Conservation (phyloP, 1,139 yeast species). For the Groenewaldozyma auringiensis region DNA sequence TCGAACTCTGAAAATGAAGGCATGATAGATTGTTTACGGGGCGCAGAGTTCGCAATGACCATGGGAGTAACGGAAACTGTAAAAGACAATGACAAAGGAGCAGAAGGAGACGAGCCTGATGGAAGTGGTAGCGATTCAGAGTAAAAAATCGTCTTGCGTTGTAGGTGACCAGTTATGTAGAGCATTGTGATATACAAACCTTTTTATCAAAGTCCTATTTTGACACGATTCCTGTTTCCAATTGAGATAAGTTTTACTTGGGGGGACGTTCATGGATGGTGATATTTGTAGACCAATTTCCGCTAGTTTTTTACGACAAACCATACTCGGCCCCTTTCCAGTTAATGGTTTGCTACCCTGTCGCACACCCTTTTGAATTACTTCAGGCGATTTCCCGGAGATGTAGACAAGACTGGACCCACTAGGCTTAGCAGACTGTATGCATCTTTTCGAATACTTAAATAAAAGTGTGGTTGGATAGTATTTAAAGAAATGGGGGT, state of each 20-base stretch:
- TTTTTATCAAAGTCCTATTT: conserved; percentile 18
- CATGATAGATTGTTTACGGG: conserved; percentile 57
- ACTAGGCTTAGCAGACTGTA: conserved; percentile 17
- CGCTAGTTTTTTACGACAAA: conserved; percentile 16
- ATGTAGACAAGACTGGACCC: conserved; percentile 20
- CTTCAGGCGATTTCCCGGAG: conserved; percentile 7
- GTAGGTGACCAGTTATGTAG: conserved; percentile 27
- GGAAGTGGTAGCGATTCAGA: conserved; percentile 6
- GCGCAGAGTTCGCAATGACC: conserved; percentile 67
- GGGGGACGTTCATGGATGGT: not conserved
- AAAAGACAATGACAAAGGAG: conserved; percentile 22
- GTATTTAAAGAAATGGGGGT: conserved; percentile 9
- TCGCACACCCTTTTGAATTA: conserved; percentile 27
- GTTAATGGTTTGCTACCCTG: conserved; percentile 28
- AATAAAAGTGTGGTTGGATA: conserved; percentile 14
- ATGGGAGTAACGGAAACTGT: conserved; percentile 27
- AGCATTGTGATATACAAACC: conserved; percentile 14
- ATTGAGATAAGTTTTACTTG: conserved; percentile 9
- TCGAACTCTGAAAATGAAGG: conserved; percentile 40
- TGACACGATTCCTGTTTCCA: conserved; percentile 11
- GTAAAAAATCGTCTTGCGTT: conserved; percentile 24
- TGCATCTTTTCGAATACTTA: conserved; percentile 10
- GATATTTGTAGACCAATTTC: not conserved
- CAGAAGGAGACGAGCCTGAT: conserved; percentile 14
- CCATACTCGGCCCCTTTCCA: conserved; percentile 18